Evolutionary conservation across 2,329 filamentous ascomycete genomes (phyloP), one percentile per base, ranked within the genome.

Genomic region (Claviceps sorghi): DNA sequence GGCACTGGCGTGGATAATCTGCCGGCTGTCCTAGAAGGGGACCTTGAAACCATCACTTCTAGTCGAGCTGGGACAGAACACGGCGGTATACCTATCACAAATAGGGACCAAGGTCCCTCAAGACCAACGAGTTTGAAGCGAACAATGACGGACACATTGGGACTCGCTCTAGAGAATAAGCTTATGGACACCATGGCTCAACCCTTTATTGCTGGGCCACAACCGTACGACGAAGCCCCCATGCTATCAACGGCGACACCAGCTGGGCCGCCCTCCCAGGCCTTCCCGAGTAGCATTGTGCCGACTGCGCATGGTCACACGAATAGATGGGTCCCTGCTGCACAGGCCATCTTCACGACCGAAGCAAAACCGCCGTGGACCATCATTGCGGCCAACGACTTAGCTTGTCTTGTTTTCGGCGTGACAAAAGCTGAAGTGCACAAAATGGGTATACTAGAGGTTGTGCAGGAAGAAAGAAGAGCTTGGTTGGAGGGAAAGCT

Each of bases 291-390:
- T 17, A 65, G 71, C n/a, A 58, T 79, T 2, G 75, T 73, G 11
- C 72, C 83, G 17, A 73, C 77, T 10, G 77, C 87, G n/a, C 91
- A 96, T 66, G 86, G 86, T 9, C 90, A 96, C 67, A 86, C 88
- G 53, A 93, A 87, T 61, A 82, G 93, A 66, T 95, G 89, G 82
- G 83, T 86, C 15, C 89, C 89, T 8, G 87, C 88, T 43, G 87
- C 91, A 5, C 93, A 98, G 66, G 93, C 93, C 51, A 96, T 98
- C 53, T 98, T 98, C 65, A 94, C 91, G 8, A 98, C 93, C n/a
- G 88, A 95, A 67, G 78, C 86, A 15, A 82, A 85, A 57, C 79
- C 88, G 9, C 93, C 91, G 3, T 98, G 89, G 86, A 98, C 91
- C 1, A 96, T 98, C 54, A 79, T 96, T 51, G 88, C 93, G 3